Percentiles rank a stretch among this genome's conserved stretches.
phyloP scores from a whole-genome alignment of 2,329 filamentous ascomycete species.

The Venturia carpophila region DNA sequence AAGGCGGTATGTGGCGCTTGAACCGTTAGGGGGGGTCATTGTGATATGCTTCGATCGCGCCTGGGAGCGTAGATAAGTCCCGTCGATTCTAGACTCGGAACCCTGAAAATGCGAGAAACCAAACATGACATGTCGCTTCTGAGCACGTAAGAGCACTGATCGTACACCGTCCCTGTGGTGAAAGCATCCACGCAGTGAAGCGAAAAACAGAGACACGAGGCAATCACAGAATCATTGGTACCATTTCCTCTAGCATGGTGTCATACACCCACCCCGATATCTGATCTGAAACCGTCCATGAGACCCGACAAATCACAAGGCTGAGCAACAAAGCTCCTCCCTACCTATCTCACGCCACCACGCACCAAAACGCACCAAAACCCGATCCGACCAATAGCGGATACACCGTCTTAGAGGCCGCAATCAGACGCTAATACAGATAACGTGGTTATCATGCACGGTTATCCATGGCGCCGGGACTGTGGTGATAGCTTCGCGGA shows the following conservation, averaged over 20 bases:
- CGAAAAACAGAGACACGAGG: background rate
- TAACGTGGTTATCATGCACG: conserved; percentile 12
- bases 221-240: background rate
- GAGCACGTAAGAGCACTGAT: background rate
- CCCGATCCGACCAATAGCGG: background rate
- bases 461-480: conserved; percentile 5
- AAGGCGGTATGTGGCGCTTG: background rate
- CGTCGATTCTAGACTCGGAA: background rate
- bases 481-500: background rate
- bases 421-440: background rate
- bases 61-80: background rate
- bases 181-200: no score
- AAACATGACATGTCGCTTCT: background rate
- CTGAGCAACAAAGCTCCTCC: background rate
- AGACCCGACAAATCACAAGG: background rate
- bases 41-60: background rate
- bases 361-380: background rate
- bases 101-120: background rate
- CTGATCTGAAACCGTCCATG: background rate
- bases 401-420: background rate
- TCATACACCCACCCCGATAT: background rate
- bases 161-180: no score
- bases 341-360: background rate
- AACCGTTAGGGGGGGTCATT: background rate
- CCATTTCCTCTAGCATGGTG: background rate